A percentile compares a stretch with the other conserved stretches of the same genome.
phyloP scores from a whole-genome alignment of 768 basidiomycete genomes.

The Leccinum subgranulosum region DNA sequence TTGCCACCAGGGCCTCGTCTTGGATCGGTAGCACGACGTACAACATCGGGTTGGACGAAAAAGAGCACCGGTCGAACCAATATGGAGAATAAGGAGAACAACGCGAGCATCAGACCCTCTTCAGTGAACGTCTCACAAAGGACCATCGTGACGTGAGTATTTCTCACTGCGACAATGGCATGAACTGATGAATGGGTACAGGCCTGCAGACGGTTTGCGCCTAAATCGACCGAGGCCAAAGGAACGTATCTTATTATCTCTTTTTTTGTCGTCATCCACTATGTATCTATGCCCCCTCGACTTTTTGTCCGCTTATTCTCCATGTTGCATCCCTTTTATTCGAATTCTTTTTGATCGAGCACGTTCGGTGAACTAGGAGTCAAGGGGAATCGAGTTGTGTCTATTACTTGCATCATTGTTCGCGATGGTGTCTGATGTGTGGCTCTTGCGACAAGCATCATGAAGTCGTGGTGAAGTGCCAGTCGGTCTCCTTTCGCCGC shows the following conservation, averaged over 20 bases:
- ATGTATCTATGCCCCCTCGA: conserved; percentile 37
- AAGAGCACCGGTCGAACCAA: conserved; percentile 50
- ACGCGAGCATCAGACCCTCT: conserved; percentile 4
- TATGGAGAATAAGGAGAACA: conserved; percentile 57
- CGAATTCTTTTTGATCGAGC: not conserved
- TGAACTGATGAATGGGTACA: conserved; percentile 10
- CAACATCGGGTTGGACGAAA: conserved; percentile 62
- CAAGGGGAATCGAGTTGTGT: conserved; percentile 5
- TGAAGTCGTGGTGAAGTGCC: no score
- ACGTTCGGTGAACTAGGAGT: not conserved
- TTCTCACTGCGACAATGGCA: not conserved
- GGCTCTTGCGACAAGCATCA: no score
- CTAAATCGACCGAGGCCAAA: conserved; percentile 46
- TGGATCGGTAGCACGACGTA: conserved; percentile 53
- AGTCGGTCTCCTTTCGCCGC: no score
- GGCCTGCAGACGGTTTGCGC: conserved; percentile 40
- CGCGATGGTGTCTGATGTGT: not conserved
- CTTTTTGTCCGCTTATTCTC: no score
- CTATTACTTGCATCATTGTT: not conserved
- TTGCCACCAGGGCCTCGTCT: conserved; percentile 46
- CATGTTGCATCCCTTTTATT: conserved; percentile 26
- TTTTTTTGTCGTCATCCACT: conserved; percentile 5
- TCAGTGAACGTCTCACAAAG: conserved; percentile 30
- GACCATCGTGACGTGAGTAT: conserved; percentile 54
- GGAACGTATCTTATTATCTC: conserved; percentile 5